Conservation (phyloP, 805 yeast genomes). For the Ogataea pilisensis region DNA sequence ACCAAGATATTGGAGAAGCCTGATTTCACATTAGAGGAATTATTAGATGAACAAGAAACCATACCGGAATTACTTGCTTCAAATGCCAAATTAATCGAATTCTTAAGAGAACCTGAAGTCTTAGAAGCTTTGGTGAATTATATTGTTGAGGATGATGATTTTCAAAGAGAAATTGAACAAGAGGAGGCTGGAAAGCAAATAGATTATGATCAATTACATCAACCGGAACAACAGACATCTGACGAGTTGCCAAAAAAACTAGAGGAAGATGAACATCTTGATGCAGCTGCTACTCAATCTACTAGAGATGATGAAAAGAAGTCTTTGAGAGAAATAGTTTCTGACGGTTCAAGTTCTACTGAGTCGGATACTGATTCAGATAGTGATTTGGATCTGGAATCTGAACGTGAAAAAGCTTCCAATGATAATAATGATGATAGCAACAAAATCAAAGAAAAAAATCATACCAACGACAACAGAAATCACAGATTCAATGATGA, state of each 20-base stretch:
- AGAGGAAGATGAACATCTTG: too few species aligned
- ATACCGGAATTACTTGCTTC: constrained; percentile 70
- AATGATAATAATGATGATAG: not conserved
- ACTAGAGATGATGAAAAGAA: constrained; percentile 11
- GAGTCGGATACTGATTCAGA: constrained; percentile 15
- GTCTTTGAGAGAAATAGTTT: not conserved
- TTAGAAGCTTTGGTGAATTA: constrained; percentile 64
- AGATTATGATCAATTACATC: constrained; percentile 5
- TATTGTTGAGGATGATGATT: constrained; percentile 49
- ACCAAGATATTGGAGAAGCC: constrained; percentile 48
- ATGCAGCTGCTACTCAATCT: too few species aligned
- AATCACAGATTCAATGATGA: constrained; percentile 3
- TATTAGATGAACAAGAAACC: constrained; percentile 72
- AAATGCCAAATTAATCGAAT: constrained; percentile 71
- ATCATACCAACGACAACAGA: not conserved
- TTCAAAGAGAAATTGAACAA: constrained; percentile 28
- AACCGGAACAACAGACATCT: constrained; percentile 2
- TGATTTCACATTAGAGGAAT: constrained; percentile 46
- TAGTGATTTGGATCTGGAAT: constrained; percentile 19
- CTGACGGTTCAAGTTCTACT: constrained; percentile 1
- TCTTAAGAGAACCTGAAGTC: constrained; percentile 73
- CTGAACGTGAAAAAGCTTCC: constrained; percentile 9
- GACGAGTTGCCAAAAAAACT: not conserved
- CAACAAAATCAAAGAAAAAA: constrained; percentile 1
- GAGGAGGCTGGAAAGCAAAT: constrained; percentile 13